Evolutionary conservation across 2,329 filamentous ascomycete genomes (phyloP).

Genomic region (Fusarium neocosmosporiellum): DNA sequence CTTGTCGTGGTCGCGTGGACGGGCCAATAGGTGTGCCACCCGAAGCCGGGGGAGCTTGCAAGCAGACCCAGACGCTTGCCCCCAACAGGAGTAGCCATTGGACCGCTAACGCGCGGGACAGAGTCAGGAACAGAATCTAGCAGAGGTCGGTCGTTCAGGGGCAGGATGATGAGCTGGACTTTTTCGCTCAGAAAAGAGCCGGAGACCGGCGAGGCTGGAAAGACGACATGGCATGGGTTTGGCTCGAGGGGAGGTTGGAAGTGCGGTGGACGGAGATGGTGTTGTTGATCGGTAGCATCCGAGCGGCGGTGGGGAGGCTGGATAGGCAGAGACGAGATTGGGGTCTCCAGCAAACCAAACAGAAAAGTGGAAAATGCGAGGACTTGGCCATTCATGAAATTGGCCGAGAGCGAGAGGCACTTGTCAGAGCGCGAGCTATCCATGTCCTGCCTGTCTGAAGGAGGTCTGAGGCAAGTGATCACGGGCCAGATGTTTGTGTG

Average conservation of each 20-base stretch:
- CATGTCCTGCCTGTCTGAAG: not conserved
- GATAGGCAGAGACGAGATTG: slow-evolving; percentile 5
- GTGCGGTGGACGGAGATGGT: slow-evolving; percentile 13
- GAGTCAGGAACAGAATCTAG: slow-evolving; percentile 36
- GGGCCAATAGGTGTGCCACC: slow-evolving; percentile 43
- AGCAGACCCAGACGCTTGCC: slow-evolving; percentile 33
- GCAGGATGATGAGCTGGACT: slow-evolving; percentile 2
- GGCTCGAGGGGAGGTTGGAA: slow-evolving; percentile 9
- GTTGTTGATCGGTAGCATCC: slow-evolving; percentile 40
- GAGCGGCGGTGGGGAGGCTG: slow-evolving; percentile 25
- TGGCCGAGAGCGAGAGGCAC: slow-evolving; percentile 1
- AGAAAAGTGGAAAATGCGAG: slow-evolving; percentile 20
- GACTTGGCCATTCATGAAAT: slow-evolving; percentile 1
- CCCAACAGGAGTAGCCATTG: slow-evolving; percentile 35
- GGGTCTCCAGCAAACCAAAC: slow-evolving; percentile 3
- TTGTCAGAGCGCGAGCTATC: slow-evolving; percentile 3
- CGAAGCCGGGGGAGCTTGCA: slow-evolving; percentile 36
- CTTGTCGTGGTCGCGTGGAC: slow-evolving; percentile 15
- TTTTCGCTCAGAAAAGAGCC: not conserved
- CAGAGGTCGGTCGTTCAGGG: slow-evolving; percentile 28
- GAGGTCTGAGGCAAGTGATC: slow-evolving; percentile 15
- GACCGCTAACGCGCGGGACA: slow-evolving; percentile 30
- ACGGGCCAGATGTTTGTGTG: slow-evolving; percentile 19
- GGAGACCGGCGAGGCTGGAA: slow-evolving; percentile 24
- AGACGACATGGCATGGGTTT: slow-evolving; percentile 10